phyloP scores from a whole-genome alignment of 2,329 filamentous ascomycete species.

The Neofusicoccum sp. region DNA sequence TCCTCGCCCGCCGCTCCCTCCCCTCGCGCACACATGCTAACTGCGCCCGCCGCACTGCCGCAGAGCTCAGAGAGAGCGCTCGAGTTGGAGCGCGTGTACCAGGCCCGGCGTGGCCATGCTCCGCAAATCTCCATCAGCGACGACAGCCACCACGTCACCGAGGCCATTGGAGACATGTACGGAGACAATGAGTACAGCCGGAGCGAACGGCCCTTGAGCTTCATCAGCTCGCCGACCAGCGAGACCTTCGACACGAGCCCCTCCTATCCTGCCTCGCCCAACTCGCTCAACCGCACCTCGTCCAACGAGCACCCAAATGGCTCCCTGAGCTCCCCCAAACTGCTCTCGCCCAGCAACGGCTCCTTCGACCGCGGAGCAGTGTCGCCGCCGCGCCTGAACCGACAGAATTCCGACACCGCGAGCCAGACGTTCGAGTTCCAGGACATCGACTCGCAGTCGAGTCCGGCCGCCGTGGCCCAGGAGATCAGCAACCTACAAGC shows the following conservation, averaged over 20 bases:
- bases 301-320: constrained; percentile 23
- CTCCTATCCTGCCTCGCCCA: constrained; percentile 25
- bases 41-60: constrained; percentile 26
- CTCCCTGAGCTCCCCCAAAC: constrained; percentile 20
- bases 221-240: constrained; percentile 63
- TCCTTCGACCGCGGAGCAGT: constrained; percentile 29
- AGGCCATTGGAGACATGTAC: constrained; percentile 90
- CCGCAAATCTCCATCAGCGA: constrained; percentile 76
- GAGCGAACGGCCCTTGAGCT: constrained; percentile 72
- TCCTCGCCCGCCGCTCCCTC: constrained; percentile 11
- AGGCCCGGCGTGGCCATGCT: constrained; percentile 59
- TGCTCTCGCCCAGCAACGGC: constrained; percentile 22
- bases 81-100: constrained; percentile 52
- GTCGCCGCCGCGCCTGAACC: constrained; percentile 45
- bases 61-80: constrained; percentile 46
- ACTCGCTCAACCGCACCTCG: constrained; percentile 32
- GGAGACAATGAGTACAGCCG: constrained; percentile 68
- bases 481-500: constrained; percentile 92
- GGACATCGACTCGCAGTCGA: constrained; percentile 85
- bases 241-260: constrained; percentile 45
- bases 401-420: constrained; percentile 45
- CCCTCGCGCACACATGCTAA: constrained; percentile 31
- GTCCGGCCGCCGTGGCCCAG: constrained; percentile 85
- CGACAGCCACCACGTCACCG: constrained; percentile 90
- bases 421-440: constrained; percentile 72